Base-by-base conservation (phyloP, 306 rosid species). In the Prunus dulcis region DNA sequence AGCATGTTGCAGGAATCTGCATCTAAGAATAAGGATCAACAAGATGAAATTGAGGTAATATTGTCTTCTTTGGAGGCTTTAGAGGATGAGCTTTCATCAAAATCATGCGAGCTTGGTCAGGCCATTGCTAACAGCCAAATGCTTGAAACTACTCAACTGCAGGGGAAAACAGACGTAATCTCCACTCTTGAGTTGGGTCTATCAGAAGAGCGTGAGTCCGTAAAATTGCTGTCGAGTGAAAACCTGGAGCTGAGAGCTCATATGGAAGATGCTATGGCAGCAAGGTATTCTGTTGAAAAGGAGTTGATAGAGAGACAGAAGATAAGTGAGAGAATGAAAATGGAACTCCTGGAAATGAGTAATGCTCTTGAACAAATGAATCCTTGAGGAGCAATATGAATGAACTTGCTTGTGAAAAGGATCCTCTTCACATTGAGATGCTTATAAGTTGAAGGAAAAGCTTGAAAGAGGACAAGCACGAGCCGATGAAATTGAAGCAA, bases 1-100 rank as follows among this genome's bases (percentile, higher is more conserved):
- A 92, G 99, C 82, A 84, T 95, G 89, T 85, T 95, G 82, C 99
- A 95, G 83, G 99, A 95, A 86, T 88, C 97, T 50, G 92, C 99
- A 53, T 90, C 99, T 22, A 88, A 82, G 75, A 84, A 72, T 25
- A 89, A 90, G 83, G 99, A 95, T 80, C 86, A 87, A 66, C 88
- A 88, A 71, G 99, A 90, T 75, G 93, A 92, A 74, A 79, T 89
- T 72, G 93, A 88, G 47, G 88, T 84, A 68, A 78, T 88, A 72
- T 71, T 76, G 64, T 87, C 84, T 75, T 88, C 87, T 43, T 72
- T 92, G 68, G 89, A 83, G 64, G 86, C 82, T 75, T 75, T 92
- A 56, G 96, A 92, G 80, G 82, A 56, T 4, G 96, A 91, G 74
- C 90, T 94, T 78, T 86, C 84, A 11, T 79, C 69, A 64, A 94